Conservation (phyloP, 129 eudicot genomes). For the Helianthus annuus region DNA sequence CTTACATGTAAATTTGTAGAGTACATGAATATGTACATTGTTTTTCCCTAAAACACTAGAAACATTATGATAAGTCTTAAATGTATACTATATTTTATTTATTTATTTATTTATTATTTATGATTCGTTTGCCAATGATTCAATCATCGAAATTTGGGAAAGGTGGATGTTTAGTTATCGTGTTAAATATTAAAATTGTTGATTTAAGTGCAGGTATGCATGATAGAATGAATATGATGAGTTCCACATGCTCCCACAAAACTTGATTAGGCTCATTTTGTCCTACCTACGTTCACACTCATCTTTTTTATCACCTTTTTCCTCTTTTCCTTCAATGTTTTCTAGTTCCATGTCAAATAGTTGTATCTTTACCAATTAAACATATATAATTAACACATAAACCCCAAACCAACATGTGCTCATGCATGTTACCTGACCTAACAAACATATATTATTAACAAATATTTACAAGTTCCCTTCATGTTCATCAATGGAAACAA, state of each 20-base stretch:
- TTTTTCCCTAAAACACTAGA: too few species aligned
- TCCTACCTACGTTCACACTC: conserved; percentile 12
- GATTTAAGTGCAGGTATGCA: conserved; percentile 7
- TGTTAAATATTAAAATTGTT: conserved; percentile 3
- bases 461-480: not conserved
- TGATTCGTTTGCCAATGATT: conserved; percentile 12
- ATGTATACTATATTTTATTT: not conserved
- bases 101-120: not conserved
- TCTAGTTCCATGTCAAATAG: not conserved
- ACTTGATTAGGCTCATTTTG: conserved; percentile 19
- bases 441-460: conserved; percentile 7
- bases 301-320: conserved; percentile 16
- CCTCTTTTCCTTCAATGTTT: not conserved
- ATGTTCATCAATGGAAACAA: conserved; percentile 15
- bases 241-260: conserved; percentile 29
- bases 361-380: conserved; percentile 11
- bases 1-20: too few species aligned
- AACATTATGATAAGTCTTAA: not conserved
- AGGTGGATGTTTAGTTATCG: conserved; percentile 1
- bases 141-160: conserved; percentile 25
- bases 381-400: not conserved
- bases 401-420: conserved; percentile 16
- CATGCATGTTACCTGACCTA: conserved; percentile 31
- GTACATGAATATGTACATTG: too few species aligned
- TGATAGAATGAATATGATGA: conserved; percentile 20